A percentile compares a stretch with the other conserved stretches of the same genome.
Conservation (phyloP, 2,329 filamentous ascomycete species). For the Chaetomiaceae sp. region DNA sequence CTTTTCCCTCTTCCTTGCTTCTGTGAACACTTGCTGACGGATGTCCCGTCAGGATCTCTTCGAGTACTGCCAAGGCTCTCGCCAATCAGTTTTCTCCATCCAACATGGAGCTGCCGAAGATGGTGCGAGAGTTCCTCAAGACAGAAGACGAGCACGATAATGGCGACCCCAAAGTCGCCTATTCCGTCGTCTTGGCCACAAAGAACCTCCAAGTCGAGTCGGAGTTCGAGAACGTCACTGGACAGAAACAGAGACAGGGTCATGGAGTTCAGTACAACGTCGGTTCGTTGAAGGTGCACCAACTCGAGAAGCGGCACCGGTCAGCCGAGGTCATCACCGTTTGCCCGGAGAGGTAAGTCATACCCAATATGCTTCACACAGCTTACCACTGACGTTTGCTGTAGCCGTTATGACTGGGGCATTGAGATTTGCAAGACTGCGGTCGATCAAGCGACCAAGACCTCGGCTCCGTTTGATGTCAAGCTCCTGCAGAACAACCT, state of each 20-base stretch:
- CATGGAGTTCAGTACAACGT: conserved; percentile 6
- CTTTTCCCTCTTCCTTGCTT: not conserved
- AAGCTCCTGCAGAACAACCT: conserved; percentile 27
- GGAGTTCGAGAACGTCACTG: conserved; percentile 12
- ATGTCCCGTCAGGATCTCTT: conserved; percentile 5
- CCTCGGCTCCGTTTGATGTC: conserved; percentile 21
- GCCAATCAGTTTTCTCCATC: not conserved
- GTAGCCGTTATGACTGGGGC: conserved; percentile 37
- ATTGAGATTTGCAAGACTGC: conserved; percentile 31
- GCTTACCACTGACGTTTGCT: conserved; percentile 15
- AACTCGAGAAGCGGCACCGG: conserved; percentile 17
- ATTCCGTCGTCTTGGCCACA: conserved; percentile 20
- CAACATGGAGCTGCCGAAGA: conserved; percentile 2
- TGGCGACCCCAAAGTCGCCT: not conserved
- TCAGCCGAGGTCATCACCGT: conserved; percentile 28
- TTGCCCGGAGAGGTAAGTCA: conserved; percentile 32
- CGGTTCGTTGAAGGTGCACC: conserved; percentile 13
- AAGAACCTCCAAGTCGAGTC: conserved; percentile 23
- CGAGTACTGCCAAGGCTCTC: conserved; percentile 1
- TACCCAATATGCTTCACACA: not conserved
- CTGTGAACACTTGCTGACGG: not conserved
- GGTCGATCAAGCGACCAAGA: conserved; percentile 12
- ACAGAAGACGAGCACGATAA: not conserved
- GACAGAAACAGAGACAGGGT: not conserved
- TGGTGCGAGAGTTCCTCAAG: not conserved